Evolutionary conservation across 139 green algal genomes (phyloP).

Genomic region (Edaphochlamys debaryana): DNA sequence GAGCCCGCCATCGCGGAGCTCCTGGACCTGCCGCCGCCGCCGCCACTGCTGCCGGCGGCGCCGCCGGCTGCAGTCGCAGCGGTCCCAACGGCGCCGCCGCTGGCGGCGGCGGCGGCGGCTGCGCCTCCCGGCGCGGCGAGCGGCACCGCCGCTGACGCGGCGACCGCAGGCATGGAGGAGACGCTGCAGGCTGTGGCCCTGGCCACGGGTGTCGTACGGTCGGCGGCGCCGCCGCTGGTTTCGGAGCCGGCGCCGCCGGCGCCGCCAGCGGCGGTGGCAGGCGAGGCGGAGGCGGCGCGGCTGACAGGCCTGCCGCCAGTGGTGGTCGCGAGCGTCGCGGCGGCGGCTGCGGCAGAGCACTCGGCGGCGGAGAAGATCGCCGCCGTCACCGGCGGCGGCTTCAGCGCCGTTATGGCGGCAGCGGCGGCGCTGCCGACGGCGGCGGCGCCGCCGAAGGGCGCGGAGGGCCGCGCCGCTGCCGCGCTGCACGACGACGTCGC

Average conservation of each 20-base stretch:
- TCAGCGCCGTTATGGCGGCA: background rate
- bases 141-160: background rate
- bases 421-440: background rate
- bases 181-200: constrained; percentile 8
- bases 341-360: constrained; percentile 9
- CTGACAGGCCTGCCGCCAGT: constrained; percentile 9
- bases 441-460: background rate
- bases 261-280: background rate
- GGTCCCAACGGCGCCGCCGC: background rate
- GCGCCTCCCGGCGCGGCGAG: background rate
- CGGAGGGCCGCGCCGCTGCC: background rate
- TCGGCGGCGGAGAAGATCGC: background rate
- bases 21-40: background rate
- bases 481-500: constrained; percentile 14
- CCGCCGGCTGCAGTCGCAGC: background rate
- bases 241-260: too few relatives aligned
- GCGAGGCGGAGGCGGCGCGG: background rate
- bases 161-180: background rate
- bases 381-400: background rate
- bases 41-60: background rate
- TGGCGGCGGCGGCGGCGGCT: background rate
- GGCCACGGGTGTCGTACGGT: background rate
- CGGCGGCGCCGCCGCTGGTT: background rate
- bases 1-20: background rate
- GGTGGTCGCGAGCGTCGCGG: background rate